Conservation (phyloP, 768 basidiomycete genomes). For the Tricholoma flavovirens region DNA sequence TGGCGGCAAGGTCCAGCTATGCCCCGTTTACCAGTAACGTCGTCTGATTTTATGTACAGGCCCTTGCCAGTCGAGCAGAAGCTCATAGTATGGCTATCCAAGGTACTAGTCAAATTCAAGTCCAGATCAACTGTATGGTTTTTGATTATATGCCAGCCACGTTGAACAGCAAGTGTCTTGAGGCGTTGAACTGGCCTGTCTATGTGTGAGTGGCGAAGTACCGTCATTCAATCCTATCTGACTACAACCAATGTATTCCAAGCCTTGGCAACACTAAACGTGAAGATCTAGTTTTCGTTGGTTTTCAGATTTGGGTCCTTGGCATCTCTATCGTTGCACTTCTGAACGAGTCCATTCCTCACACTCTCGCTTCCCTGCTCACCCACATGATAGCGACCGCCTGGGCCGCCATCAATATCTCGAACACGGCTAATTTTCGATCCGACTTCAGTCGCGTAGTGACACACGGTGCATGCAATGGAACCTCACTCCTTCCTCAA, state of each 20-base stretch:
- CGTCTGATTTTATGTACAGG: background rate
- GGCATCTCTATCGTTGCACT: constrained; percentile 71
- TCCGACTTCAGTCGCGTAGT: constrained; percentile 49
- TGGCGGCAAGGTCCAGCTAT: constrained; percentile 7
- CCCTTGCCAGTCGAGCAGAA: constrained; percentile 7
- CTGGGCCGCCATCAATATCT: constrained; percentile 69
- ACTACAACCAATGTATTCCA: constrained; percentile 3
- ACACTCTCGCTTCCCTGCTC: constrained; percentile 66
- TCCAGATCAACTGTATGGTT: constrained; percentile 31
- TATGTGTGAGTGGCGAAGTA: constrained; percentile 43
- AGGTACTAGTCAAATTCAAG: constrained; percentile 16
- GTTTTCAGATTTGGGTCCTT: constrained; percentile 76
- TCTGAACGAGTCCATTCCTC: constrained; percentile 76
- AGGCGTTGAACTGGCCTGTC: constrained; percentile 65
- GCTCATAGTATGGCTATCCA: constrained; percentile 16
- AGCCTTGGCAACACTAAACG: constrained; percentile 70
- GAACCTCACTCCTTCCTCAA: constrained; percentile 44
- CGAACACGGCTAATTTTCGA: constrained; percentile 53
- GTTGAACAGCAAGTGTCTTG: constrained; percentile 47
- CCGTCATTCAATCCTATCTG: background rate
- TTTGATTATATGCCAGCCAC: constrained; percentile 26
- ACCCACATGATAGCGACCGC: constrained; percentile 70
- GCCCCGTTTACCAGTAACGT: background rate
- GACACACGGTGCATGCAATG: constrained; percentile 59
- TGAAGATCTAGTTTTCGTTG: constrained; percentile 72